Conservation (phyloP, 495 filamentous ascomycete genomes). For the Tuber magnatum region DNA sequence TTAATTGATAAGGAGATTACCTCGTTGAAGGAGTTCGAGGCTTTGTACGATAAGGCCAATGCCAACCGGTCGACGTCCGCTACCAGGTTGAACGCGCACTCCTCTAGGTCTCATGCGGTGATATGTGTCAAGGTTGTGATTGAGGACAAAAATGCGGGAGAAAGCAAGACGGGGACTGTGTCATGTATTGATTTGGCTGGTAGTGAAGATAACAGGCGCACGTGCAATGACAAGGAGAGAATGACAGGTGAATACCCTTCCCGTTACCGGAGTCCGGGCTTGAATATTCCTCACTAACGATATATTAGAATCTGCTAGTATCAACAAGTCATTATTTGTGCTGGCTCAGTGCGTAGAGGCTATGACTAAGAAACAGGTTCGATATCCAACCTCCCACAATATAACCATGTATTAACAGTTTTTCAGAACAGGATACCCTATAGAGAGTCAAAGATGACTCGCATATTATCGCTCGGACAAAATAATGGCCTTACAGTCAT, state of each 20-base stretch:
- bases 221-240: constrained; percentile 88
- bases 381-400: constrained; percentile 5
- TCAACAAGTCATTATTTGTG: constrained; percentile 96
- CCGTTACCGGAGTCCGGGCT: background rate
- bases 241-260: constrained; percentile 46
- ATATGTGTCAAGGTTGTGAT: constrained; percentile 81
- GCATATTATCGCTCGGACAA: constrained; percentile 85
- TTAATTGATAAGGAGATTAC: constrained; percentile 78
- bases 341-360: constrained; percentile 94
- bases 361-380: constrained; percentile 60
- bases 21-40: constrained; percentile 86
- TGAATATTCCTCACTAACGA: background rate
- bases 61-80: constrained; percentile 83
- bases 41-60: constrained; percentile 88
- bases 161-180: constrained; percentile 68
- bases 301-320: constrained; percentile 80
- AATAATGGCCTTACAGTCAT: constrained; percentile 94
- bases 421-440: constrained; percentile 73
- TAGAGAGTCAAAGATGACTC: constrained; percentile 93
- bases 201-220: constrained; percentile 90
- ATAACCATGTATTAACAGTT: constrained; percentile 43
- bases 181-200: constrained; percentile 96
- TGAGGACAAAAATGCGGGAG: constrained; percentile 54
- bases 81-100: constrained; percentile 94
- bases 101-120: constrained; percentile 87